These are phyloP conservation scores for Aspergillus sp. DNA, from an alignment of 2,329 filamentous ascomycete species.

Conservation along the genomic window DNA sequence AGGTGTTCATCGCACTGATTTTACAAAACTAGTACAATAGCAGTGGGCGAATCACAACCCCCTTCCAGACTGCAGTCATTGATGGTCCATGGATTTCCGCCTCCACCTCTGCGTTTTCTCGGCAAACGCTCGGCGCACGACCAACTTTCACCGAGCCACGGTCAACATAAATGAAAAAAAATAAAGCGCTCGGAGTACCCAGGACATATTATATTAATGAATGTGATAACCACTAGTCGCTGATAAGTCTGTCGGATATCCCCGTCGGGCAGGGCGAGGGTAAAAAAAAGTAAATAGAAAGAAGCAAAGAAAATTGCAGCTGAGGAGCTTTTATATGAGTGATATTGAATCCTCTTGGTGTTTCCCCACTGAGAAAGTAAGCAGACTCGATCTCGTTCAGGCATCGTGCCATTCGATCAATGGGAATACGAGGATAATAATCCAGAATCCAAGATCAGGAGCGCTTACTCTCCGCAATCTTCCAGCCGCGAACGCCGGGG, in stretches of 20 bases:
- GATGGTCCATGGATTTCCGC: background rate
- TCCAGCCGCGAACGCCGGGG: constrained; percentile 13
- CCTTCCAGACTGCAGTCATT: no score
- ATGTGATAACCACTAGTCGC: background rate
- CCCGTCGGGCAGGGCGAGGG: background rate
- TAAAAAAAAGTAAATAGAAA: background rate
- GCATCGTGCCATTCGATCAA: background rate
- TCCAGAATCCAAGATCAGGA: background rate
- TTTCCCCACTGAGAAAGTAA: background rate
- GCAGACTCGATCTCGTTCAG: background rate
- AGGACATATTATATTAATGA: background rate
- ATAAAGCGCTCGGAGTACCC: background rate
- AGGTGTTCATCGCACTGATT: background rate
- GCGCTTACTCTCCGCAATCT: constrained; percentile 8
- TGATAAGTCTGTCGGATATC: background rate
- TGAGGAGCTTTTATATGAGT: background rate
- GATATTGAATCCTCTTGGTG: background rate
- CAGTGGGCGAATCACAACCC: background rate
- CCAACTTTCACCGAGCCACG: background rate
- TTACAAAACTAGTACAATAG: background rate
- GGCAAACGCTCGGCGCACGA: constrained; percentile 15
- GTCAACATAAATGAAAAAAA: background rate
- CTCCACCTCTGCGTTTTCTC: constrained; percentile 16
- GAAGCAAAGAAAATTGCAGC: background rate
- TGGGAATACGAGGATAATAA: constrained; percentile 1